A percentile compares a stretch with the other conserved stretches of the same genome.
Conservation (phyloP, 192 early-diverging fungal species). For the Umbelopsis vinacea region DNA sequence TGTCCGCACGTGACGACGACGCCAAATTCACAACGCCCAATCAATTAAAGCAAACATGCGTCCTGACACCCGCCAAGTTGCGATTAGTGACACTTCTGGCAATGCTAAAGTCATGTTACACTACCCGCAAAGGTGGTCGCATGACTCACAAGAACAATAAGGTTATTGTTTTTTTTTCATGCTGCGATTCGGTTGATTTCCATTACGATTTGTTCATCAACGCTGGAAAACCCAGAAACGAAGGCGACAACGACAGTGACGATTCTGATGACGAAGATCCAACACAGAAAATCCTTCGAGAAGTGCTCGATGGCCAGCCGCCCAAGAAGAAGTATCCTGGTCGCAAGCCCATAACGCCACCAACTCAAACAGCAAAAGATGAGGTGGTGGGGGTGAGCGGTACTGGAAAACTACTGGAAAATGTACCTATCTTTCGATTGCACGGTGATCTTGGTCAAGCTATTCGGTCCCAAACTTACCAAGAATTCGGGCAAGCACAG, state of each 20-base stretch:
- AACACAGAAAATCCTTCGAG: conserved; percentile 39
- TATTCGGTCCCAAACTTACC: conserved; percentile 76
- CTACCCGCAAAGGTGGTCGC: conserved; percentile 10
- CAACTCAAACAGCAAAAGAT: not conserved
- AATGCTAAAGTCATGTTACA: conserved; percentile 63
- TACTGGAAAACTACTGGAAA: conserved; percentile 67
- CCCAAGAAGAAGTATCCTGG: not conserved
- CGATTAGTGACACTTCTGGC: conserved; percentile 86
- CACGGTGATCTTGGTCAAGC: conserved; percentile 89
- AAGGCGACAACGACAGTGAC: conserved; percentile 29
- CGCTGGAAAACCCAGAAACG: conserved; percentile 50
- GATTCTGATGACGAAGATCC: conserved; percentile 37
- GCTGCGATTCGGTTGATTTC: conserved; percentile 95
- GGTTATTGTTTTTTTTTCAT: conserved; percentile 94
- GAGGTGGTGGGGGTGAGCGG: not conserved
- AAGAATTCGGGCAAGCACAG: conserved; percentile 64
- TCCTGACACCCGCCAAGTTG: conserved; percentile 88
- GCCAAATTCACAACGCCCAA: conserved; percentile 75
- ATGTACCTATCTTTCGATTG: conserved; percentile 77
- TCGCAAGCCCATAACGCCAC: not conserved
- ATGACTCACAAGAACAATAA: conserved; percentile 49
- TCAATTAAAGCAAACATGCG: conserved; percentile 87
- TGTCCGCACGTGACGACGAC: conserved; percentile 40
- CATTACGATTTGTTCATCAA: conserved; percentile 84
- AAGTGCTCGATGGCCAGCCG: conserved; percentile 20